Evolutionary conservation across 2,329 filamentous ascomycete species (phyloP).

Genomic region (Colletotrichum sp.): DNA sequence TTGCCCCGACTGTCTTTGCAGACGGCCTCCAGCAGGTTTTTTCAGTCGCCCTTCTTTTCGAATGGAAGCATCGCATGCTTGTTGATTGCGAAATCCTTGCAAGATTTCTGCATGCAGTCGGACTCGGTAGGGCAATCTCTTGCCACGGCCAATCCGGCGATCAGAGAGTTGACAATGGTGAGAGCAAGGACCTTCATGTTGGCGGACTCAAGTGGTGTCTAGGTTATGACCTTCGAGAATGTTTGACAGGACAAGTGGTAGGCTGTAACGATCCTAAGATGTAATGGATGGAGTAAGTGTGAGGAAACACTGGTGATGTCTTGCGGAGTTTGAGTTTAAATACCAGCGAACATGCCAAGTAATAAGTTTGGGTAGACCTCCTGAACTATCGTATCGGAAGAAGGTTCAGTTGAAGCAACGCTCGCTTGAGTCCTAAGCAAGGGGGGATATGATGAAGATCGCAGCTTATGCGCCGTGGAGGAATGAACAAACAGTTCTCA

Average conservation of each 20-base stretch:
- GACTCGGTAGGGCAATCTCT: background rate
- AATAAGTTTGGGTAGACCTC: background rate
- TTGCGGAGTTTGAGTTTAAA: background rate
- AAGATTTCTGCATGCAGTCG: background rate
- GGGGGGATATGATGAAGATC: background rate
- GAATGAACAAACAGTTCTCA: background rate
- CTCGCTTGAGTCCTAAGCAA: background rate
- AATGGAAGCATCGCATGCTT: background rate
- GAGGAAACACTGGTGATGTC: background rate
- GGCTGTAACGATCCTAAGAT: background rate
- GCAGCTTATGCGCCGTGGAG: background rate
- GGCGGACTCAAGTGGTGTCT: background rate
- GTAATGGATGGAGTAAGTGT: background rate
- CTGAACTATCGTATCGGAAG: fast-evolving
- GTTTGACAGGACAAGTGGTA: fast-evolving
- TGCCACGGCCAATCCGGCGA: background rate
- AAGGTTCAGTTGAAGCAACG: background rate
- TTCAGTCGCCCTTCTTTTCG: fast-evolving
- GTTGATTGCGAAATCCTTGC: background rate
- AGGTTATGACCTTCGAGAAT: background rate
- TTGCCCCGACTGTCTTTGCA: background rate
- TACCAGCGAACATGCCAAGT: background rate
- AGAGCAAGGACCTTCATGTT: background rate
- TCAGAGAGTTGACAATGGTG: background rate
- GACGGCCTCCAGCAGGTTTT: background rate